These are phyloP conservation scores for Skeletonema tropicum DNA, from an alignment of 108 stramenopile species.

Conservation along the genomic window DNA sequence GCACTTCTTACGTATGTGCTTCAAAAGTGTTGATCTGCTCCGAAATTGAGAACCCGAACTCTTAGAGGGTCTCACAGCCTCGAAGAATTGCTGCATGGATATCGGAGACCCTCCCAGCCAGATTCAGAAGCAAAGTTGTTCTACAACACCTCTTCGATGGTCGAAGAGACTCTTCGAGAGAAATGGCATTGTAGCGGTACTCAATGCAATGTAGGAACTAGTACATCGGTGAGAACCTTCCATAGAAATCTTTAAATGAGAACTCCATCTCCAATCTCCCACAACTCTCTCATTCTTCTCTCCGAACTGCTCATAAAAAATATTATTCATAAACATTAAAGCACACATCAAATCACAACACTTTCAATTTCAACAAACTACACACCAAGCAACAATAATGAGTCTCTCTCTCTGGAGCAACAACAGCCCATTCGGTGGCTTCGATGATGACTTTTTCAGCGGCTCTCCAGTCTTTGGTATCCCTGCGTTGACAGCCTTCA, in stretches of 20 bases:
- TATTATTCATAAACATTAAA: background rate
- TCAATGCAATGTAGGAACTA: background rate
- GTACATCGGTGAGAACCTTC: background rate
- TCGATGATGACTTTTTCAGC: slow-evolving; percentile 42
- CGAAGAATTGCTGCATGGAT: background rate
- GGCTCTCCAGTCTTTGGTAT: slow-evolving; percentile 35
- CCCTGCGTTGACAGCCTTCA: slow-evolving; percentile 33
- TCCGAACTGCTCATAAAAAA: background rate
- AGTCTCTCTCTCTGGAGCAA: slow-evolving; percentile 47
- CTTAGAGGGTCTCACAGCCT: background rate
- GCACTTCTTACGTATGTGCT: background rate
- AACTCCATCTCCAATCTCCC: background rate
- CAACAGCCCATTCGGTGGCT: slow-evolving; percentile 39
- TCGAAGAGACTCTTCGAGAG: too few species aligned
- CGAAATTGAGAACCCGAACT: background rate
- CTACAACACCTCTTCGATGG: too few species aligned
- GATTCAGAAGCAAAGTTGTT: too few species aligned
- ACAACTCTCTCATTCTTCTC: background rate
- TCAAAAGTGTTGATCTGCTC: background rate
- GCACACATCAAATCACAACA: background rate
- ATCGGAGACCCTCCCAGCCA: background rate
- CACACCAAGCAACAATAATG: slow-evolving; percentile 10
- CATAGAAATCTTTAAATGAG: too few species aligned
- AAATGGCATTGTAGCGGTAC: background rate
- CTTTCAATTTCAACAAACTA: background rate